Evolutionary conservation across 1,139 yeast species (phyloP).

Genomic region (Sugiyamaella xylanicola): DNA sequence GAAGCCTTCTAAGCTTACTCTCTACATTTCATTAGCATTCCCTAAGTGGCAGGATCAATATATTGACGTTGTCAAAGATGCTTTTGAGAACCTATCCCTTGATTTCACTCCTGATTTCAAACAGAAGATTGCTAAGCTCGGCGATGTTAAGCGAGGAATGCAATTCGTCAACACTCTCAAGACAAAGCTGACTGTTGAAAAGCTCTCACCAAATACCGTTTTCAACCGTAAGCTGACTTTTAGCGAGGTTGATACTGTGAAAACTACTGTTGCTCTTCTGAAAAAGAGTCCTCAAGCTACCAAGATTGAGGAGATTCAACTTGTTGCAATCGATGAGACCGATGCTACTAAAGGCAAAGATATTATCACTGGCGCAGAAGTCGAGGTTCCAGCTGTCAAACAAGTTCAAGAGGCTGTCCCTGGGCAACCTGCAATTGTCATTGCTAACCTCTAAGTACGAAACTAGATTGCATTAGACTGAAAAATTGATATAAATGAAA

Average conservation of each 20-base stretch:
- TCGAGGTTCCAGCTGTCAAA: slow-evolving; percentile 67
- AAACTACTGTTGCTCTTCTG: slow-evolving; percentile 53
- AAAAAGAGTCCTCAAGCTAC: slow-evolving; percentile 68
- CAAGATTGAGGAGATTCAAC: slow-evolving; percentile 57
- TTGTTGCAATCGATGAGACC: slow-evolving; percentile 53
- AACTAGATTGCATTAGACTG: slow-evolving; percentile 22
- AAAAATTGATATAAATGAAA: slow-evolving; percentile 12
- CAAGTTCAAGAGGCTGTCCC: slow-evolving; percentile 84
- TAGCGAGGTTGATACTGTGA: slow-evolving; percentile 70
- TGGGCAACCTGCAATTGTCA: slow-evolving; percentile 85
- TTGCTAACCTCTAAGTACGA: slow-evolving; percentile 54
- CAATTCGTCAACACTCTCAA: slow-evolving; percentile 88
- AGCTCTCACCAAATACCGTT: slow-evolving; percentile 65
- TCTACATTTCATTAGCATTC: slow-evolving; percentile 77
- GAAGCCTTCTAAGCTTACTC: slow-evolving; percentile 69
- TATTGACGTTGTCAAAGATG: slow-evolving; percentile 78
- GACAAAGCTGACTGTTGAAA: slow-evolving; percentile 60
- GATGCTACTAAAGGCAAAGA: slow-evolving; percentile 66
- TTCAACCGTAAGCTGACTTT: slow-evolving; percentile 86
- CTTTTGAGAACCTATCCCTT: slow-evolving; percentile 54
- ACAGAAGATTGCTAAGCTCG: slow-evolving; percentile 44
- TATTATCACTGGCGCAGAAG: slow-evolving; percentile 68
- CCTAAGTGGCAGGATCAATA: slow-evolving; percentile 96
- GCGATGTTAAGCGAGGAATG: slow-evolving; percentile 88
- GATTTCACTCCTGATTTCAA: slow-evolving; percentile 44